Conservation (phyloP, 176 grass and related monocot species). For the Poa pratensis region DNA sequence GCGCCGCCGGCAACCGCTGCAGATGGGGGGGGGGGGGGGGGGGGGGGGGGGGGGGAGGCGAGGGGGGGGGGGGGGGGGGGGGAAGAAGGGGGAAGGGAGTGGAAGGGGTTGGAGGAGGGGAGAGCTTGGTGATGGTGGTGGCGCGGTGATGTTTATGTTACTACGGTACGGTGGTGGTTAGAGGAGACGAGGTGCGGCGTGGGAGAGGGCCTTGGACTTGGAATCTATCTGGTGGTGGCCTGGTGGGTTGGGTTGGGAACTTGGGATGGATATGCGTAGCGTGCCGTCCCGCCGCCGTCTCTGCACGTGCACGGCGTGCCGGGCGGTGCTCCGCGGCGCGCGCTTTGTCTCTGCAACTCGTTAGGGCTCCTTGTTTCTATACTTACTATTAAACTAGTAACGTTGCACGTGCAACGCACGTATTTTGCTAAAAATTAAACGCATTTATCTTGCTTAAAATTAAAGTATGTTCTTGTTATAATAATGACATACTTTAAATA, state of each 20-base stretch:
- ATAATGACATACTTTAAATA: too few relatives aligned
- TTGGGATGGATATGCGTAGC: conserved; percentile 20
- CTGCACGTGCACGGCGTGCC: neutral
- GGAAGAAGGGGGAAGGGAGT: neutral
- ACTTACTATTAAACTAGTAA: too few relatives aligned
- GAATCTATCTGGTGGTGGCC: neutral
- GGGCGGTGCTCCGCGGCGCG: neutral
- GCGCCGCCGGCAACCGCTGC: conserved; percentile 6
- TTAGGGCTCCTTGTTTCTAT: neutral
- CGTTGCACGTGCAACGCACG: too few relatives aligned
- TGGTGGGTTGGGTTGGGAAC: neutral
- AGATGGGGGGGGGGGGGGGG: neutral
- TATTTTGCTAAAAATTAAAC: too few relatives aligned
- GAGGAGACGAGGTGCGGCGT: neutral
- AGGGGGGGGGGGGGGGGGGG: conserved; percentile 5
- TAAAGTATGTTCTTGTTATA: too few relatives aligned
- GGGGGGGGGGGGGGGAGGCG: neutral
- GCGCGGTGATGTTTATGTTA: neutral
- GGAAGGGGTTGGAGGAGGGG: conserved; percentile 22
- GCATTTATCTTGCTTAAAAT: too few relatives aligned
- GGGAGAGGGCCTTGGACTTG: conserved; percentile 12
- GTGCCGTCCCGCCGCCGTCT: neutral
- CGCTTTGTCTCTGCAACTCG: neutral
- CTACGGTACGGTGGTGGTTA: neutral
- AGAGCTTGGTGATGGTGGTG: conserved; percentile 23